A percentile compares a stretch with the other conserved stretches of the same genome.
phyloP scores from a whole-genome alignment of 805 yeast species.

The Kurtzmaniella fragi region DNA sequence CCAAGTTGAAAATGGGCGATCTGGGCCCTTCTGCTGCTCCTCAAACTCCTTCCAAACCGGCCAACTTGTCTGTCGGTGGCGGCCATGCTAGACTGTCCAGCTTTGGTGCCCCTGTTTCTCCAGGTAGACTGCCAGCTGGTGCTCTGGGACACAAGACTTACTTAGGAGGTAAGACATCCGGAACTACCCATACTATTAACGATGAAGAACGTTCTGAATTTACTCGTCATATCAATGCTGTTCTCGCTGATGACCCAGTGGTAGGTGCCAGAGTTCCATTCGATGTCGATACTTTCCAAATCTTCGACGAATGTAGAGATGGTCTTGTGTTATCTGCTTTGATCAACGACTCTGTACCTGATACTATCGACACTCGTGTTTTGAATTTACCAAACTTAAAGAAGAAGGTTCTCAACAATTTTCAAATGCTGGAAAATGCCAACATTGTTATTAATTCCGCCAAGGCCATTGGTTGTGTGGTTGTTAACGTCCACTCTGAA shows the following conservation, averaged over 20 bases:
- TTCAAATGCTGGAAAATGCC: constrained; percentile 95
- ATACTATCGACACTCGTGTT: constrained; percentile 97
- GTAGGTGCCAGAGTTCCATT: constrained; percentile 84
- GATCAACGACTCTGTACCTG: constrained; percentile 96
- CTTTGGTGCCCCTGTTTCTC: constrained; percentile 7
- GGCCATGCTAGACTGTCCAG: constrained; percentile 11
- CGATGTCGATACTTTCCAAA: constrained; percentile 89
- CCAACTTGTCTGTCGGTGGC: constrained; percentile 12
- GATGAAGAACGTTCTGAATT: constrained; percentile 96
- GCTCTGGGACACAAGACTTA: constrained; percentile 53
- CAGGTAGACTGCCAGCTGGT: constrained; percentile 45
- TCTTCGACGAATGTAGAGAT: constrained; percentile 94
- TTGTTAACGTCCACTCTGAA: constrained; percentile 94
- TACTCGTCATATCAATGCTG: constrained; percentile 92
- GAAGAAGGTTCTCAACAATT: constrained; percentile 79
- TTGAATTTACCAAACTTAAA: constrained; percentile 75
- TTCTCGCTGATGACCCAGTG: constrained; percentile 81
- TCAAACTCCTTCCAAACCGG: constrained; percentile 21
- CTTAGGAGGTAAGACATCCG: constrained; percentile 81
- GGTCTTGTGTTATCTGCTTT: constrained; percentile 89
- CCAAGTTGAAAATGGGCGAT: constrained; percentile 61
- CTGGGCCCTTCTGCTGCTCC: constrained; percentile 18
- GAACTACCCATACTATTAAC: constrained; percentile 93
- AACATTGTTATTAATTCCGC: constrained; percentile 98
- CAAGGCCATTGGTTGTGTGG: constrained; percentile 97